Base-by-base conservation (phyloP, 306 rosid species). In the Senna tora region DNA sequence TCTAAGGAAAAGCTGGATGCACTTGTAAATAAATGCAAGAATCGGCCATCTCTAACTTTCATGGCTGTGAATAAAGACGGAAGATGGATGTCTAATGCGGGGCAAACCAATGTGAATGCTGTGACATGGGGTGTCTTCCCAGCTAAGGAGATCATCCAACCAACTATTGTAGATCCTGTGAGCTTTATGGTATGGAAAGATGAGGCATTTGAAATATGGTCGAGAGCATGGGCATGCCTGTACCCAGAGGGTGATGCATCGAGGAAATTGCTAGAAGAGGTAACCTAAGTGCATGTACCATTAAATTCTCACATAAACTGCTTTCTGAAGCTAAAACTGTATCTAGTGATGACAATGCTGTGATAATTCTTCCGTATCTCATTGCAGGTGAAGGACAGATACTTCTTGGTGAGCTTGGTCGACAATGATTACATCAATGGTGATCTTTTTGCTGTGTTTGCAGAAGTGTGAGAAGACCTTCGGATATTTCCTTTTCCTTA, bases 111-210 rank as follows among this genome's bases (percentile, higher is more conserved):
- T 55, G 97, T 94, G 74, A 94, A 91, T 85, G 98, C 97, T 11
- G 98, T 94, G 57, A 94, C 98, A 77, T 94, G 98, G 98, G 98
- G 96, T 45, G 98, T 89, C 77, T 94, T 94, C 87, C 95, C 95
- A 6, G 98, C 90, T 16, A 87, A 85, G 83, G 96, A 94, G 89
- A 91, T 94, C 74, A 82, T 86, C 70, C 99, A 94, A 81, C 99
- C 99, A 34, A 91, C 99, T 21, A 87, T 94, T 6, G 99, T 94
- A 14, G 99, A 94, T 82, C 96, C 97, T 54, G 54, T 86, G 34
- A 94, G 96, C 87, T 94, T 94, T 73, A 73, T 45, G 33, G 88
- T 91, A 49, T 94, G 97, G 97, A 94, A 94, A 85, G 98, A 87
- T 30, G 98, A 91, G 85, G 98, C 97, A 46, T 94, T 91, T 77